Evolutionary conservation across 495 filamentous ascomycete species (phyloP), one percentile per base, ranked within the genome.

Genomic region (Aspergillus bridgeri): DNA sequence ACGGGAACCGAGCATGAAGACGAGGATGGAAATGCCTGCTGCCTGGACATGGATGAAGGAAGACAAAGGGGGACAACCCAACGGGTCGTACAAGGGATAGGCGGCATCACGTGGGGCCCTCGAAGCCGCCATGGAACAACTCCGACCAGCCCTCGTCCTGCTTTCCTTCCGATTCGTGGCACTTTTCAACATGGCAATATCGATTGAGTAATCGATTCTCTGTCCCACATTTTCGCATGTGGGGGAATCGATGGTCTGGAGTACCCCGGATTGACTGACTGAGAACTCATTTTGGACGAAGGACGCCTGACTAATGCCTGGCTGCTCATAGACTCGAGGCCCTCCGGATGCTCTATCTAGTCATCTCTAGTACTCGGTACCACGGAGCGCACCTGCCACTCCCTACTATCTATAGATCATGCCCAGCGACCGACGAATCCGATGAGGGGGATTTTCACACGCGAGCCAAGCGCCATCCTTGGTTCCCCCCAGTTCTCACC

Each of bases 391-490:
- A 27, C 25, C 7, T 27, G 25, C 25, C 25, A 4, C 7, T 27
- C 25, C 25, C 7, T 38, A 15, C 33, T 38, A 38, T 38, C 33
- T 38, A 38, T 38, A 38, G 33, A 38, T 38, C 33, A 9, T 15
- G 7, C 33, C 33, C 7, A 38, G 9, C 7, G 3, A 15, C 33
- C 33, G 33, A 38, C 51, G 38, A 53, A 53, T 45, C 20, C 33
- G 21, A 53, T 15, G 38, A 43, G 20, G 51, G 33, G 51, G 51
- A 45, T 45, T 45, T 45, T 27, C 38, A 45, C 38, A 44, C 51
- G 38, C 33, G 51, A 53, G 38, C 51, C 51, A 43, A 45, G 38
- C 51, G 38, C 38, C 21, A 38, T 38, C 9, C 33, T 38, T 38
- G 33, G 33, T 24, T 19, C 7, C 6, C 38, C 22, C 43, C 25